A percentile compares a stretch with the other conserved stretches of the same genome.
Evolutionary conservation across 1,284 basidiomycete genomes (phyloP).

Genomic region (Sporisorium scitamineum): DNA sequence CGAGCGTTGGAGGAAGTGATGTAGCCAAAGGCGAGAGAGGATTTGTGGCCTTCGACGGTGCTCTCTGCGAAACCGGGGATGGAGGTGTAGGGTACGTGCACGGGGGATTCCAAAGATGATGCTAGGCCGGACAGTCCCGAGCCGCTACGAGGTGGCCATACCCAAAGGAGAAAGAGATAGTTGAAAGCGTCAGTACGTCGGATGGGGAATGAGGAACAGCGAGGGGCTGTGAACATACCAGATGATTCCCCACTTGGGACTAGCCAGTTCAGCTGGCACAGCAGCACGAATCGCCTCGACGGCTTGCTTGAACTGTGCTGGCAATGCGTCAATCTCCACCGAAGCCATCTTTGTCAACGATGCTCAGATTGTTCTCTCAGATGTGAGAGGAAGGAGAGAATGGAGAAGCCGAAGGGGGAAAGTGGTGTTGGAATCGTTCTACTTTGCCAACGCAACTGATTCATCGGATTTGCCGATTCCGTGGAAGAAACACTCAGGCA

Average conservation of each 20-base stretch:
- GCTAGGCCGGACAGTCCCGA: constrained; percentile 54
- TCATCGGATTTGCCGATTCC: background rate
- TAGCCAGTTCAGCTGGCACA: constrained; percentile 34
- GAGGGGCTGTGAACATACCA: constrained; percentile 20
- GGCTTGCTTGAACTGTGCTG: constrained; percentile 38
- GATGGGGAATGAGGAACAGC: background rate
- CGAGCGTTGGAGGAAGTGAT: constrained; percentile 69
- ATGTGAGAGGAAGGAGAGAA: background rate
- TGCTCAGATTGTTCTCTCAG: too few species aligned
- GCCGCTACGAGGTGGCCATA: constrained; percentile 24
- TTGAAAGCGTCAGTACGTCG: background rate
- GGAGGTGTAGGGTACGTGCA: constrained; percentile 50
- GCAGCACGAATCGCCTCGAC: constrained; percentile 39
- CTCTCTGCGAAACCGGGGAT: constrained; percentile 54
- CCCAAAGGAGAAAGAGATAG: background rate
- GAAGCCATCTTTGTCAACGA: background rate
- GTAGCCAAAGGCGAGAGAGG: constrained; percentile 80
- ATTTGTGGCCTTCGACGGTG: constrained; percentile 80
- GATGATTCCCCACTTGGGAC: constrained; percentile 61
- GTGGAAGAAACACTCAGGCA: background rate
- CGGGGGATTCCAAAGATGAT: constrained; percentile 26
- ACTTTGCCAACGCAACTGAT: too few species aligned
- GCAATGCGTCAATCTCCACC: constrained; percentile 30
- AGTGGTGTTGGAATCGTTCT: too few species aligned
- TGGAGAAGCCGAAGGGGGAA: background rate